phyloP scores from a whole-genome alignment of 768 basidiomycete genomes.

The Mycena vitilis region DNA sequence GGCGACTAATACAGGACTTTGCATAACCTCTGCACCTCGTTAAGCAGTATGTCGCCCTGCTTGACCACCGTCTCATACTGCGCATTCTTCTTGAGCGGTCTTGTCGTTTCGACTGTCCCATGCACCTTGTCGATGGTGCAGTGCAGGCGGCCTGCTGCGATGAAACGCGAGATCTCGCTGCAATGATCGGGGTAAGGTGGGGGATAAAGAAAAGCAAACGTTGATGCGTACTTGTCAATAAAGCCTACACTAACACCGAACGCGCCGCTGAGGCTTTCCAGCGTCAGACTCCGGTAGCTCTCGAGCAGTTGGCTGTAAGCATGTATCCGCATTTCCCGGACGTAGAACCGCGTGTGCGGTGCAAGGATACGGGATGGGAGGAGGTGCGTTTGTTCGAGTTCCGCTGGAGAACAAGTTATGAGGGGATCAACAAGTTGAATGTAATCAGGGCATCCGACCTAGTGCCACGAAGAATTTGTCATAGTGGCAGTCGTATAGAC shows the following conservation, averaged over 20 bases:
- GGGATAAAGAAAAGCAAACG: slow-evolving; percentile 7
- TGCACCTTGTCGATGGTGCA: slow-evolving; percentile 96
- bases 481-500: slow-evolving; percentile 93
- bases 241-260: slow-evolving; percentile 93
- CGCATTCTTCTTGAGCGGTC: slow-evolving; percentile 74
- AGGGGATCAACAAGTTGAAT: slow-evolving; percentile 14
- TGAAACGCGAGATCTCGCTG: slow-evolving; percentile 93
- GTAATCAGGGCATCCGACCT: slow-evolving; percentile 56
- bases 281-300: slow-evolving; percentile 87
- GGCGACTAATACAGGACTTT: slow-evolving; percentile 76
- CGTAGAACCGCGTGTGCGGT: slow-evolving; percentile 89
- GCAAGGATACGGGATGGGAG: slow-evolving; percentile 88
- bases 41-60: slow-evolving; percentile 91
- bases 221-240: slow-evolving; percentile 79
- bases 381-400: slow-evolving; percentile 88
- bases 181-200: not conserved
- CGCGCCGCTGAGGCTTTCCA: slow-evolving; percentile 85
- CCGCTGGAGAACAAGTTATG: slow-evolving; percentile 59
- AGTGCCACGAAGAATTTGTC: slow-evolving; percentile 93
- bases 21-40: slow-evolving; percentile 88
- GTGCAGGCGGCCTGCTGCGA: slow-evolving; percentile 86
- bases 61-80: slow-evolving; percentile 95
- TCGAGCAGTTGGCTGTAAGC: slow-evolving; percentile 95
- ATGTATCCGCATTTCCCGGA: slow-evolving; percentile 95
- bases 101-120: slow-evolving; percentile 92